phyloP scores from a whole-genome alignment of 2,329 filamentous ascomycete genomes.

The Aspergillus nomiae region DNA sequence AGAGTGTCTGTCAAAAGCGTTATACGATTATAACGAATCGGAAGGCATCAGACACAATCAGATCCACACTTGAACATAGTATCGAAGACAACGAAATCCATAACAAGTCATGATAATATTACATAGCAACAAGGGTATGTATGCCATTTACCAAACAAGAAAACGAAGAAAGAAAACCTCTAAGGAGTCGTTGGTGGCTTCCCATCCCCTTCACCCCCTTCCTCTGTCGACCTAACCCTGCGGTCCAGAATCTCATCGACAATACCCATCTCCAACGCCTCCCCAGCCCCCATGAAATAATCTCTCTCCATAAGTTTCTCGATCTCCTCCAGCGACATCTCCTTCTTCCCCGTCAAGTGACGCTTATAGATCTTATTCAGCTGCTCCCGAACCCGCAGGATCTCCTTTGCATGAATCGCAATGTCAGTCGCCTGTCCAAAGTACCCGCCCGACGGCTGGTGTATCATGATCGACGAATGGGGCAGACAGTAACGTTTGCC shows the following conservation, averaged over 20 bases:
- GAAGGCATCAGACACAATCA: neutral
- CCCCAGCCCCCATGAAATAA: constrained; percentile 85
- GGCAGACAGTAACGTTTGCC: constrained; percentile 87
- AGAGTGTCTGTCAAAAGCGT: neutral
- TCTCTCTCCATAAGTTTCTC: constrained; percentile 96
- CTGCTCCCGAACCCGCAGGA: constrained; percentile 79
- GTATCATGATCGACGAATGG: constrained; percentile 95
- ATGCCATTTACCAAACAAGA: neutral
- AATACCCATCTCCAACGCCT: constrained; percentile 87
- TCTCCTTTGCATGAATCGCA: constrained; percentile 96
- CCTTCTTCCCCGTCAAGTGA: constrained; percentile 72
- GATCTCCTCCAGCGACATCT: constrained; percentile 76
- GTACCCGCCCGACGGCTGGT: constrained; percentile 84
- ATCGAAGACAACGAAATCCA: neutral
- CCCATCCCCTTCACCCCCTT: constrained; percentile 23
- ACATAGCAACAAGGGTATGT: constrained; percentile 15
- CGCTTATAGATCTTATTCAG: constrained; percentile 86
- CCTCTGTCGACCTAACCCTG: constrained; percentile 34
- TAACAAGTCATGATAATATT: constrained; percentile 12
- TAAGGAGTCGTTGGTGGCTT: constrained; percentile 26
- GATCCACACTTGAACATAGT: neutral
- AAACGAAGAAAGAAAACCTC: neutral
- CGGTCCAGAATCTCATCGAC: constrained; percentile 80
- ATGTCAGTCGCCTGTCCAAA: constrained; percentile 75
- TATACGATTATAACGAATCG: neutral